Percentiles rank a stretch among this genome's conserved stretches.
Evolutionary conservation across 305 asterid genomes (phyloP).

Genomic region (Solanum hybrid): DNA sequence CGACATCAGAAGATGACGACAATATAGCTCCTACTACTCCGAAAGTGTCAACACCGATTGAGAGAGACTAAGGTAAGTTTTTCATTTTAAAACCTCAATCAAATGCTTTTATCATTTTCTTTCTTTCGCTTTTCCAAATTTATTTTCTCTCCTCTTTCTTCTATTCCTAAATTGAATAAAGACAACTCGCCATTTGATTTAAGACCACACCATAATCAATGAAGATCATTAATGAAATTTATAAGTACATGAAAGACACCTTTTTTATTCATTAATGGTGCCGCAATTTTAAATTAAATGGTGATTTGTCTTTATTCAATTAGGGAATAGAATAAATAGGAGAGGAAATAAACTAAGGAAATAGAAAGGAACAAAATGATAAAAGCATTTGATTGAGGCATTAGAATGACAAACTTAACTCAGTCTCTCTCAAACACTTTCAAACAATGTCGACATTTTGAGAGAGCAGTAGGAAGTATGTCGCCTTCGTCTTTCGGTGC

Average conservation of each 20-base stretch:
- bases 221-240: background rate
- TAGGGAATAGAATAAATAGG: background rate
- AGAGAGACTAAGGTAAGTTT: background rate
- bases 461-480: background rate
- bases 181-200: background rate
- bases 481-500: background rate
- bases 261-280: background rate
- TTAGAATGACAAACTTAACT: background rate
- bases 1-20: background rate
- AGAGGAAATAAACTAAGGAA: background rate
- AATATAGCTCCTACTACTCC: background rate
- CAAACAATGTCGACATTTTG: background rate
- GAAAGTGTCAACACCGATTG: background rate
- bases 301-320: background rate
- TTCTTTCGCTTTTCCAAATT: background rate
- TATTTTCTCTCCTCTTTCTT: background rate
- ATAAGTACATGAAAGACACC: background rate
- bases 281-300: background rate
- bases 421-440: background rate
- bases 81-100: background rate
- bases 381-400: background rate
- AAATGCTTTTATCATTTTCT: background rate
- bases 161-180: background rate
- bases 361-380: background rate
- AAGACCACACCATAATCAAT: background rate